Percentiles rank a stretch among this genome's conserved stretches.
Conservation (phyloP, 495 filamentous ascomycete genomes). For the Penicillium salamii region DNA sequence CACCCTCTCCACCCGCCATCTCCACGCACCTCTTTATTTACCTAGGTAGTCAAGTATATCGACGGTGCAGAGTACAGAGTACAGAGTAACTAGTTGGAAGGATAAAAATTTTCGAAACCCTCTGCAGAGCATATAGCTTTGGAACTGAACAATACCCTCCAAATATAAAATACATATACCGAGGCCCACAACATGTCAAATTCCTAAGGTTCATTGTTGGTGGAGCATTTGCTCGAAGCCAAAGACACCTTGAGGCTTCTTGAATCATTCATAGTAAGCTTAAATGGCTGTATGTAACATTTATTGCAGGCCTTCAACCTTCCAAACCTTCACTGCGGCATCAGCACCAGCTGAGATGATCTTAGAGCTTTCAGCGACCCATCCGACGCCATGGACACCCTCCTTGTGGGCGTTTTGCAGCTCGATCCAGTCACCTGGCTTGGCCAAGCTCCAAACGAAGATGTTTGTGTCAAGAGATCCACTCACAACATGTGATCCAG, state of each 20-base stretch:
- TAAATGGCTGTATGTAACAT: background rate
- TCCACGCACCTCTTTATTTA: constrained; percentile 13
- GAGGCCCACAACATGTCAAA: no score
- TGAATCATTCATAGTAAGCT: background rate
- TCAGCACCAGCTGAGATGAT: constrained; percentile 81
- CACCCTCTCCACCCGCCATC: constrained; percentile 6
- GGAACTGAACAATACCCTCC: no score
- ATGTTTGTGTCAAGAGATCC: constrained; percentile 87
- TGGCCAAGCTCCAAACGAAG: constrained; percentile 83
- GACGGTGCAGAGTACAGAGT: no score
- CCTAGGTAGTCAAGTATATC: no score
- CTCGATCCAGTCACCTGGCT: constrained; percentile 78
- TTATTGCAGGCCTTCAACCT: constrained; percentile 61
- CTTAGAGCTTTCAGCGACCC: constrained; percentile 67
- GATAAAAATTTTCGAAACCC: no score
- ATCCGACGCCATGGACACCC: constrained; percentile 83
- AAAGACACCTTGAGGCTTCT: background rate
- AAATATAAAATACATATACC: no score
- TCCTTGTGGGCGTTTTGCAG: constrained; percentile 88
- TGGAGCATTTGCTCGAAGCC: background rate
- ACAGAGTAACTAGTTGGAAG: no score
- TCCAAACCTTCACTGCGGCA: constrained; percentile 89
- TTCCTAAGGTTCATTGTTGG: no score
- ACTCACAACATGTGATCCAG: constrained; percentile 74
- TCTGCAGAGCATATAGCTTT: no score